Base-by-base conservation (phyloP, 106 monocot species). In the Agapanthus africanus region DNA sequence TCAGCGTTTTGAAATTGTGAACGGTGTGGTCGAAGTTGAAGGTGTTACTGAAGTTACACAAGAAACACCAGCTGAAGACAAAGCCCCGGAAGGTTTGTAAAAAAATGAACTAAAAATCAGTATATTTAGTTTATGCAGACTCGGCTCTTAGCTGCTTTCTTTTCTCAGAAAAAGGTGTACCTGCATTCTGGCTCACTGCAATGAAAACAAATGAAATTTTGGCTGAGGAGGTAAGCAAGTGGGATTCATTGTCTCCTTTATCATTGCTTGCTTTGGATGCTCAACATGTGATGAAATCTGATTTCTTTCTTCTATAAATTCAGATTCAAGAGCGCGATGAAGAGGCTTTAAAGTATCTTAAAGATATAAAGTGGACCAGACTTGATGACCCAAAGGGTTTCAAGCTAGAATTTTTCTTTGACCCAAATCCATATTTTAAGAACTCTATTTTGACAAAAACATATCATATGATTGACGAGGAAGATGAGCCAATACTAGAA, bases 1-100 rank as follows among this genome's bases (percentile, higher is more conserved):
- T 28, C 72, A 89, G 89, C 73, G 89, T 31, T 85, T 28, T 79
- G 84, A 82, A 49, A 88, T 84, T 74, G 83, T 88, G 44, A 88
- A 81, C 76, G 88, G 88, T 51, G 63, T 81, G 35, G 76, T 79
- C 69, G 84, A 82, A 68, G 81, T 82, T 25, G 81, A 88, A 46
- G 79, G 79, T 57, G 63, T 70, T 68, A 37, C 41, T 10, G 63
- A 69, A 7, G 70, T 70, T 59, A 16, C 60, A 34, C 33, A 30
- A n/a, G 73, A 70, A 37, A 39, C 47, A 40, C 15, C 71, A 37
- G 41, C 73, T 8, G 76, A 75, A 32, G 82, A 83, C 69, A 66
- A 81, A 71, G 66, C 54, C 35, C 50, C 11, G 36, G 82, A 85
- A 82, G 89, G 85, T 82, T 62, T 72, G 35, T 61, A 14, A 22